These are phyloP conservation scores for Trametes punicea DNA, from an alignment of 768 basidiomycete genomes.

Conservation along the genomic window DNA sequence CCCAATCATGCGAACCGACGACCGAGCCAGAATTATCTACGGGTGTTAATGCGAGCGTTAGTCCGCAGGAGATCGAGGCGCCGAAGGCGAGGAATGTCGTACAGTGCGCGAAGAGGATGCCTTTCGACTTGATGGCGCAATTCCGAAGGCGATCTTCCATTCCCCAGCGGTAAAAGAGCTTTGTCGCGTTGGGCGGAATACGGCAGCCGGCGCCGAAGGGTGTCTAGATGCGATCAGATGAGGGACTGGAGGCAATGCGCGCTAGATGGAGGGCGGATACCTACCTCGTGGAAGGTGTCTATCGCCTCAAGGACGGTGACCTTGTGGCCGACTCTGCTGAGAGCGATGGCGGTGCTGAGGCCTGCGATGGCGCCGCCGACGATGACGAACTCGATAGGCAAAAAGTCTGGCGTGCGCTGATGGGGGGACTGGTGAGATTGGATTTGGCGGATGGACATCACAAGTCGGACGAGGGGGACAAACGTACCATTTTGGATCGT, in stretches of 20 bases:
- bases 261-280: conserved; percentile 5
- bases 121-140: conserved; percentile 26
- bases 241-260: not conserved
- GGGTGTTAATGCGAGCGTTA: not conserved
- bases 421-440: not conserved
- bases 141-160: conserved; percentile 40
- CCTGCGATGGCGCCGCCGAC: conserved; percentile 35
- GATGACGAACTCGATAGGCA: conserved; percentile 31
- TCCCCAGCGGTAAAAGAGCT: conserved; percentile 55
- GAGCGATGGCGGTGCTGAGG: conserved; percentile 34
- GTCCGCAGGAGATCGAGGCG: not conserved
- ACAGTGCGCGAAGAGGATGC: conserved; percentile 25
- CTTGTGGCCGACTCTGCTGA: conserved; percentile 35
- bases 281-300: conserved; percentile 27
- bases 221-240: not conserved
- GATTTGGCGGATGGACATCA: not conserved
- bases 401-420: conserved; percentile 14
- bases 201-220: conserved; percentile 36
- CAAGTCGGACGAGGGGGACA: not conserved
- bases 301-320: conserved; percentile 34
- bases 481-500: conserved; percentile 2
- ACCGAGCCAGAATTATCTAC: conserved; percentile 43
- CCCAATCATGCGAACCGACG: conserved; percentile 45
- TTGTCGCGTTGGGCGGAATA: conserved; percentile 57
- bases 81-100: not conserved